Conservation (phyloP, 2,329 filamentous ascomycete species). For the Xylaria sp. region DNA sequence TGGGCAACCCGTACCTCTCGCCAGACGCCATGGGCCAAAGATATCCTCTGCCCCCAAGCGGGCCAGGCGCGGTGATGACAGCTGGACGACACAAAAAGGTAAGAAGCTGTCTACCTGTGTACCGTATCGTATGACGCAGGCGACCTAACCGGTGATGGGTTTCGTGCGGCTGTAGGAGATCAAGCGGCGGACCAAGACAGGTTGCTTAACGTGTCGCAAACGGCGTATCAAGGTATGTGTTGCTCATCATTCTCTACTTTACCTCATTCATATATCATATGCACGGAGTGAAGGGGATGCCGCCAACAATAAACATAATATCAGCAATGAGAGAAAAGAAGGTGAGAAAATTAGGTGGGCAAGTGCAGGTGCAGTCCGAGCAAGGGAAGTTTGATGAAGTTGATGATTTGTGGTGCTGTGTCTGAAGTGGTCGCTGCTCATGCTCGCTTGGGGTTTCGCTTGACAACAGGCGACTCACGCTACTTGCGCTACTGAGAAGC, state of each 20-base stretch:
- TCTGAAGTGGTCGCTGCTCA: conserved; percentile 24
- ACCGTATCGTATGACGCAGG: conserved; percentile 45
- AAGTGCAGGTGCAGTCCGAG: conserved; percentile 24
- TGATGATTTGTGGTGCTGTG: conserved; percentile 34
- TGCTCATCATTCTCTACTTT: conserved; percentile 21
- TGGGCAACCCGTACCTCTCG: conserved; percentile 56
- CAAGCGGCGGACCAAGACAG: conserved; percentile 71
- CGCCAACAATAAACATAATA: conserved; percentile 11
- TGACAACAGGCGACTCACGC: conserved; percentile 46
- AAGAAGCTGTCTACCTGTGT: conserved; percentile 38
- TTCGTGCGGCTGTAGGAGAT: conserved; percentile 62
- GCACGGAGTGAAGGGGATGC: conserved; percentile 4
- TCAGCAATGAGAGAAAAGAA: not conserved
- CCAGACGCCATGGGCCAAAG: conserved; percentile 57
- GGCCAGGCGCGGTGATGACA: conserved; percentile 60
- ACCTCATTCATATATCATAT: conserved; percentile 12
- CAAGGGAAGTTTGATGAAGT: conserved; percentile 20
- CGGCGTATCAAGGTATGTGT: conserved; percentile 70
- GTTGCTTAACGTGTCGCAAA: conserved; percentile 71
- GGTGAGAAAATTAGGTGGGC: conserved; percentile 6
- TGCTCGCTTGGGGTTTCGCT: conserved; percentile 52
- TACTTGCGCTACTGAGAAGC: conserved; percentile 52
- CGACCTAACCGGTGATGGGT: conserved; percentile 27
- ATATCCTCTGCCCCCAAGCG: conserved; percentile 60
- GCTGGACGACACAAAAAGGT: conserved; percentile 69